A percentile compares a stretch with the other conserved stretches of the same genome.
phyloP scores from a whole-genome alignment of 352 stramenopile species.

The Plasmopara halstedii region DNA sequence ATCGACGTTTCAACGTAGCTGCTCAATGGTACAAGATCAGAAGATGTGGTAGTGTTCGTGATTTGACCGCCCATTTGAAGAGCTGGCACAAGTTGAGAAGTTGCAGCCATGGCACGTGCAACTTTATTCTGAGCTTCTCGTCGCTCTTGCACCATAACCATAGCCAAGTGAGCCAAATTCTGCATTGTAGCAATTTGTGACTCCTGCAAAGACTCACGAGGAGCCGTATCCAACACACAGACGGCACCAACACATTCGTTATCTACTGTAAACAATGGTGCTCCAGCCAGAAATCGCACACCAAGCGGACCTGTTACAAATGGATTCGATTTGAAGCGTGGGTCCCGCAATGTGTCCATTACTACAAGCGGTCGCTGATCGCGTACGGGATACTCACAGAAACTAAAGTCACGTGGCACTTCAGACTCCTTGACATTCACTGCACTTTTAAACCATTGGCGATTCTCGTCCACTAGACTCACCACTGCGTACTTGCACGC shows the following conservation, averaged over 20 bases:
- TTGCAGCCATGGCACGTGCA: conserved; percentile 27
- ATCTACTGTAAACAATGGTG: conserved; percentile 85
- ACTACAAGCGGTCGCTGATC: conserved; percentile 77
- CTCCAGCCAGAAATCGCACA: conserved; percentile 91
- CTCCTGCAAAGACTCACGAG: conserved; percentile 52
- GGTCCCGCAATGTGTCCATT: conserved; percentile 81
- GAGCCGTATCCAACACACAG: conserved; percentile 72
- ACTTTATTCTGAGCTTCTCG: conserved; percentile 60
- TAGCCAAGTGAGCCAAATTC: conserved; percentile 73
- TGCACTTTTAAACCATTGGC: conserved; percentile 93
- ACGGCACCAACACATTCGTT: conserved; percentile 71
- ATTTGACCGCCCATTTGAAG: conserved; percentile 14
- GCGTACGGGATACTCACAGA: conserved; percentile 74
- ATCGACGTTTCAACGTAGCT: conserved; percentile 42
- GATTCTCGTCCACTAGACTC: conserved; percentile 88
- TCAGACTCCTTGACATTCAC: conserved; percentile 71
- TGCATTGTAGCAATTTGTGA: conserved; percentile 80
- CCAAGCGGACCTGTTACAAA: conserved; percentile 86
- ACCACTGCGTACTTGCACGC: conserved; percentile 75
- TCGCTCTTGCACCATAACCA: conserved; percentile 83
- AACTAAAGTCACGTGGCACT: conserved; percentile 78
- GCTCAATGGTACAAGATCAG: conserved; percentile 68
- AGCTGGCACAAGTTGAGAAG: conserved; percentile 41
- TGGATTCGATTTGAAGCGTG: conserved; percentile 83
- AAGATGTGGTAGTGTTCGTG: conserved; percentile 23